Conservation (phyloP, 1,284 basidiomycete genomes). For the Ceratorhiza oryzae-sativae region DNA sequence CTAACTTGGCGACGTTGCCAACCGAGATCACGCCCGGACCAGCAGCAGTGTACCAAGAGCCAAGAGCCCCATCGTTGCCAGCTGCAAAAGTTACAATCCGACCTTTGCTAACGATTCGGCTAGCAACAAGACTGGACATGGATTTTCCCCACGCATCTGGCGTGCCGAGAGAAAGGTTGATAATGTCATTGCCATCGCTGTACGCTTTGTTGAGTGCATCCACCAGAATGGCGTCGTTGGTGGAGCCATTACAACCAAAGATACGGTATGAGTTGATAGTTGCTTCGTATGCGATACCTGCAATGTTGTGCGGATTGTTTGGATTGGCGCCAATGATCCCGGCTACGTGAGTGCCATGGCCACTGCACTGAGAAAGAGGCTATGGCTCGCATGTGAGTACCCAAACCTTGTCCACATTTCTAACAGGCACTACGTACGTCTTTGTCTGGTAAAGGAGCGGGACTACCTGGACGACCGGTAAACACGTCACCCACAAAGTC, state of each 20-base stretch:
- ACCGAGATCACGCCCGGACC: conserved; percentile 40
- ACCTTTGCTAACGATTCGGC: conserved; percentile 49
- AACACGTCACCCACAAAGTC: conserved; percentile 55
- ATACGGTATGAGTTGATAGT: conserved; percentile 41
- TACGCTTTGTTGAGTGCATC: conserved; percentile 45
- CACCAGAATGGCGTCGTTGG: conserved; percentile 36
- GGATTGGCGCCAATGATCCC: conserved; percentile 53
- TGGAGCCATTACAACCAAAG: conserved; percentile 38
- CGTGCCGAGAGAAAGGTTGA: conserved; percentile 55
- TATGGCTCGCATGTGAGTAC: background rate
- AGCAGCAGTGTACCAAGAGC: conserved; percentile 42
- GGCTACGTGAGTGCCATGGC: conserved; percentile 52
- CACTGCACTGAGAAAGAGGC: conserved; percentile 51
- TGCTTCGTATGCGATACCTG: conserved; percentile 41
- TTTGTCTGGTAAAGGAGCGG: conserved; percentile 1
- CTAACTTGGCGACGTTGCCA: conserved; percentile 39
- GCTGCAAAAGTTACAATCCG: conserved; percentile 46
- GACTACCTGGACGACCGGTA: conserved; percentile 10
- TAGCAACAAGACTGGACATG: conserved; percentile 49
- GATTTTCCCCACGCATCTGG: conserved; percentile 49
- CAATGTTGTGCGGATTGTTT: conserved; percentile 48
- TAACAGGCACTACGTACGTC: background rate
- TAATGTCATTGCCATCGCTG: conserved; percentile 52
- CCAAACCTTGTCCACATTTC: background rate
- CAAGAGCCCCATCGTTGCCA: conserved; percentile 42